Base-by-base conservation (phyloP, 108 stramenopile genomes). In the Skeletonema grethae region DNA sequence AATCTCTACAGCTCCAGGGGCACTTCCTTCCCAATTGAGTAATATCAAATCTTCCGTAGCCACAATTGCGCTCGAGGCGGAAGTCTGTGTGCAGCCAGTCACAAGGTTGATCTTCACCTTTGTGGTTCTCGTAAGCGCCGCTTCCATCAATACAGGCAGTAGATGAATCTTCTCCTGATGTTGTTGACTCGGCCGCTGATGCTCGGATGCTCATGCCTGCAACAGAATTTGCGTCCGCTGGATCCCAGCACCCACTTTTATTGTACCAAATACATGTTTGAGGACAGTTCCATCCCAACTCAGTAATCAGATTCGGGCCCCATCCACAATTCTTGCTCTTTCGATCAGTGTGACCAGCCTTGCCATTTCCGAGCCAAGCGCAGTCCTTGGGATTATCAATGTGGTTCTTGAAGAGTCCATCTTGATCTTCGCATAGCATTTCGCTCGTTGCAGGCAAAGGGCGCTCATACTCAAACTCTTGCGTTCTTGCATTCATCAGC, bases 291-390 rank as follows among this genome's bases (percentile, higher is more conserved):
- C 35, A 31, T 13, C 74, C 74, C 39, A 75, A 39, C 41, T 75
- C 74, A 0, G 74, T 75, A 46, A 67, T 67, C 36, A 65, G 74
- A 29, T 67, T 67, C 9, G 22, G 15, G 13, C 22, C 74, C 61
- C 48, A 48, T 25, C 74, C 74, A 60, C 74, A 75, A 45, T 75
- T 75, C 58, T 75, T 75, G 39, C 66, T 65, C 36, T 75, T 75
- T 16, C 74, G 74, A 16, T 75, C 74, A 15, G 74, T 75, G 25
- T 67, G 65, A 10, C 74, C 74, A 11, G 31, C 45, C 32, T 75
- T 75, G 10, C 39, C 65, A 28, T 75, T 75, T 57, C 67, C n/a
- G 6, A 75, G 43, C 74, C 74, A 75, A 20, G 43, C 39, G 24
- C 74, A 75, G n/a, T 38, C 48, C 41, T 75, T 75, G 13, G 16